Evolutionary conservation across 2,329 filamentous ascomycete genomes (phyloP).

Genomic region (Apiospora phragmitis): DNA sequence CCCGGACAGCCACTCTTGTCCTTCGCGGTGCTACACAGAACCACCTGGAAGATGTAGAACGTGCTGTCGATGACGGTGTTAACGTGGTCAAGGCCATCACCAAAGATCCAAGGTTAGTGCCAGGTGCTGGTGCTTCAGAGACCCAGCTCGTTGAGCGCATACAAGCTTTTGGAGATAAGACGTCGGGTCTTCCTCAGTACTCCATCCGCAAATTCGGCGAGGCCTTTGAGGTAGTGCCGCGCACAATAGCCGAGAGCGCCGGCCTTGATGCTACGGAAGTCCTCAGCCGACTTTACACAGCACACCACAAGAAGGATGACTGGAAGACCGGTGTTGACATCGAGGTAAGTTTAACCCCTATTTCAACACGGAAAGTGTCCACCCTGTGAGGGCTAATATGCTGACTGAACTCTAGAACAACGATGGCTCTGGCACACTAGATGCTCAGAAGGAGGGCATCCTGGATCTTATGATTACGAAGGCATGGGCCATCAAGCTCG

Average conservation of each 20-base stretch:
- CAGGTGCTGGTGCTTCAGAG: slow-evolving; percentile 92
- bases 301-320: slow-evolving; percentile 83
- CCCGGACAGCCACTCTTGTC: slow-evolving; percentile 90
- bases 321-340: slow-evolving; percentile 95
- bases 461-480: slow-evolving; percentile 90
- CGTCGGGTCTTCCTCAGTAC: slow-evolving; percentile 89
- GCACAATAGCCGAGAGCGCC: slow-evolving; percentile 90
- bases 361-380: background rate
- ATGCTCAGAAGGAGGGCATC: slow-evolving; percentile 85
- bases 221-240: slow-evolving; percentile 94
- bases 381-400: slow-evolving; percentile 9
- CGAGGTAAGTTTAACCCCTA: slow-evolving; percentile 54
- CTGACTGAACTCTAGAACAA: slow-evolving; percentile 57
- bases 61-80: slow-evolving; percentile 95
- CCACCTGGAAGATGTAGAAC: slow-evolving; percentile 94
- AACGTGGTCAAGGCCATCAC: slow-evolving; percentile 99
- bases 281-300: slow-evolving; percentile 86
- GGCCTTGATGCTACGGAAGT: slow-evolving; percentile 98
- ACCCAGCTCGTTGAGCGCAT: slow-evolving; percentile 92
- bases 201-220: slow-evolving; percentile 97
- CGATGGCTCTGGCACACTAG: slow-evolving; percentile 76
- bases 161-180: slow-evolving; percentile 87
- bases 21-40: slow-evolving; percentile 96
- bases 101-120: slow-evolving; percentile 85
- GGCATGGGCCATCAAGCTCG: slow-evolving; percentile 95